phyloP scores from a whole-genome alignment of 2,329 filamentous ascomycete species.

The Calonectria naviculata region DNA sequence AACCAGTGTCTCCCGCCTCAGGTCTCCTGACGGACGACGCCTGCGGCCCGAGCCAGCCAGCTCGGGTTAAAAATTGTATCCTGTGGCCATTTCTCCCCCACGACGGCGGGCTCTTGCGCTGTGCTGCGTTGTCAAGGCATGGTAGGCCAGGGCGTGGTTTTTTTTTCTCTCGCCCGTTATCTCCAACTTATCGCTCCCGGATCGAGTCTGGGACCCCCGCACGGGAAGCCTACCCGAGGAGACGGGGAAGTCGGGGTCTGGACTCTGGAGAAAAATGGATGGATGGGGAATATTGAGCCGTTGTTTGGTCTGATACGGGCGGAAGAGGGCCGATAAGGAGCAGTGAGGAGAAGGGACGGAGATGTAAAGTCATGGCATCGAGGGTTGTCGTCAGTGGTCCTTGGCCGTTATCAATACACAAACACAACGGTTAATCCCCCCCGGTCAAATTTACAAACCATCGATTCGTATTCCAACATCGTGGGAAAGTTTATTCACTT shows the following conservation, averaged over 20 bases:
- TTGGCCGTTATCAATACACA: neutral
- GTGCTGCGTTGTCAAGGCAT: neutral
- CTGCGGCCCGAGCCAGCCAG: too few relatives aligned
- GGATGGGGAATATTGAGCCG: neutral
- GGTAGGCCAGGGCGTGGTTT: neutral
- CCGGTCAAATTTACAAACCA: neutral
- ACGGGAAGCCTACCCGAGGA: slow-evolving; percentile 4
- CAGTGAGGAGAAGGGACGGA: neutral
- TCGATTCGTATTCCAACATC: neutral
- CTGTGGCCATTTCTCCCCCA: neutral
- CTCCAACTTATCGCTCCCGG: slow-evolving; percentile 7
- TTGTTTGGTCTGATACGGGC: neutral
- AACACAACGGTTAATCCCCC: neutral
- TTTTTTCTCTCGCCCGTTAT: neutral
- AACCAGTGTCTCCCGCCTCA: neutral
- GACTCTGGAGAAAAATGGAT: neutral
- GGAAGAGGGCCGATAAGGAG: neutral
- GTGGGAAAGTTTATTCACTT: neutral
- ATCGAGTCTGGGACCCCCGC: slow-evolving; percentile 5
- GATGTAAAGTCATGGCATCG: neutral
- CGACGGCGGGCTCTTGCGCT: neutral
- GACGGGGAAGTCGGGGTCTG: neutral
- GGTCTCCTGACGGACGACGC: neutral
- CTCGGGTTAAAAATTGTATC: too few relatives aligned
- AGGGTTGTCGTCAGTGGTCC: neutral